Percentiles rank a stretch among this genome's conserved stretches.
Evolutionary conservation across 2,329 filamentous ascomycete species (phyloP).

Genomic region (Aureobasidium sp.): DNA sequence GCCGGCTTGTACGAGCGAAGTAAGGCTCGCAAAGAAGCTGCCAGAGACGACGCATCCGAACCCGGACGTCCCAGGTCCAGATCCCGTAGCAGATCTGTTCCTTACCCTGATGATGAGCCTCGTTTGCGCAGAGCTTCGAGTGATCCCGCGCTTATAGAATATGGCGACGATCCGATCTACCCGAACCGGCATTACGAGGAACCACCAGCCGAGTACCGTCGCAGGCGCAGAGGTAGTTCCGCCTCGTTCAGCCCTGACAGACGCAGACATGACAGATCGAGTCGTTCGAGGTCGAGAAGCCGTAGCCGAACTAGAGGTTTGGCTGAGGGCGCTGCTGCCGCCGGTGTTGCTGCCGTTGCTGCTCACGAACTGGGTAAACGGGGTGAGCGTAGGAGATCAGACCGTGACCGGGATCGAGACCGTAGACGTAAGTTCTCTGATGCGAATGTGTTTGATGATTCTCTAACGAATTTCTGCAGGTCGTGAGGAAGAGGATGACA

Average conservation of each 20-base stretch:
- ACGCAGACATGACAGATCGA: conserved; percentile 21
- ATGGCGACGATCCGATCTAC: conserved; percentile 54
- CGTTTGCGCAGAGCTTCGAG: conserved; percentile 32
- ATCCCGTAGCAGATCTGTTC: conserved; percentile 37
- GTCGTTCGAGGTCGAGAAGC: conserved; percentile 32
- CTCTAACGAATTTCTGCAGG: conserved; percentile 11
- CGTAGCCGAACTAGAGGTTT: conserved; percentile 42
- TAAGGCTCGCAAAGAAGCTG: conserved; percentile 50
- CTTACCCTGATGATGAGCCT: conserved; percentile 31
- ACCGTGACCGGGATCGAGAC: conserved; percentile 19
- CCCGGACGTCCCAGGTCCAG: conserved; percentile 23
- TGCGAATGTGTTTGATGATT: neutral
- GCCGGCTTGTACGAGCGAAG: conserved; percentile 55
- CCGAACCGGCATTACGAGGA: conserved; percentile 38
- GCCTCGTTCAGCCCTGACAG: conserved; percentile 32
- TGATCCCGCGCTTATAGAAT: conserved; percentile 51
- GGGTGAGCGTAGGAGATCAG: conserved; percentile 47
- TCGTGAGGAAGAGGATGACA: conserved; percentile 20
- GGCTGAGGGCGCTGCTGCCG: conserved; percentile 48
- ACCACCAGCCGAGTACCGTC: conserved; percentile 33
- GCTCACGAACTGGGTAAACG: conserved; percentile 49
- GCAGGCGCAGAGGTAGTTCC: conserved; percentile 37
- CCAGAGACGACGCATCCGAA: conserved; percentile 33
- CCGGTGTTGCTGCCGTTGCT: conserved; percentile 46
- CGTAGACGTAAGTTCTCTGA: conserved; percentile 38